Evolutionary conservation across 768 basidiomycete genomes (phyloP).

Genomic region (Hygrocybe punicea): DNA sequence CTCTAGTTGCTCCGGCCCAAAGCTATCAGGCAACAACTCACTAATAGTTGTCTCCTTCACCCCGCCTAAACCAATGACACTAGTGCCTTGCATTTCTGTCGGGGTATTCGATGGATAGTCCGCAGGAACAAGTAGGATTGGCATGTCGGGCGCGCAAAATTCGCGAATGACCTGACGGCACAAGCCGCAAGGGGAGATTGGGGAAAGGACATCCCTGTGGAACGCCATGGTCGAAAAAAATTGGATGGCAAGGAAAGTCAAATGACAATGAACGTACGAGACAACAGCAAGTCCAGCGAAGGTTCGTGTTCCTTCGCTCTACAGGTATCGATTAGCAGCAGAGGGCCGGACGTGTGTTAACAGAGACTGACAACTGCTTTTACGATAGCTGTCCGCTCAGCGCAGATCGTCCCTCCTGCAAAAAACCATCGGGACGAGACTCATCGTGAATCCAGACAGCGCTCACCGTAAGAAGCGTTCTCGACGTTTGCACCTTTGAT

Average conservation of each 20-base stretch:
- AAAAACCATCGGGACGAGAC: too few species aligned
- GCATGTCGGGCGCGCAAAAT: slow-evolving; percentile 73
- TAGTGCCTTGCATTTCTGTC: slow-evolving; percentile 29
- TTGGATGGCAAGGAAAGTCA: background rate
- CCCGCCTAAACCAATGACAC: slow-evolving; percentile 47
- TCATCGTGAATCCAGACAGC: background rate
- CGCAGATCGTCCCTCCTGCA: slow-evolving; percentile 85
- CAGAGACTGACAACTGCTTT: slow-evolving; percentile 77
- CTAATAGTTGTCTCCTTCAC: slow-evolving; percentile 65
- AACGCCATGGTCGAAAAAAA: background rate
- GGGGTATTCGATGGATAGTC: slow-evolving; percentile 47
- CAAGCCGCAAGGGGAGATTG: slow-evolving; percentile 86
- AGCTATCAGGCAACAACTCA: slow-evolving; percentile 78
- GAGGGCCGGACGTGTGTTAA: background rate
- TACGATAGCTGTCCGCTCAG: slow-evolving; percentile 92
- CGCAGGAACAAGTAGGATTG: slow-evolving; percentile 66
- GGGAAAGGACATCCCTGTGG: slow-evolving; percentile 60
- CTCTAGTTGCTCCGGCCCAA: slow-evolving; percentile 82
- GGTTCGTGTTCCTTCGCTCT: slow-evolving; percentile 75
- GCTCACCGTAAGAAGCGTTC: slow-evolving; percentile 86
- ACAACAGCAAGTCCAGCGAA: slow-evolving; percentile 81
- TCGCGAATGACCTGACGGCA: slow-evolving; percentile 91
- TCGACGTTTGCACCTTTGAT: slow-evolving; percentile 90
- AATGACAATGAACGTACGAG: slow-evolving; percentile 47
- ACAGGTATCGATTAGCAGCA: background rate